A percentile compares a stretch with the other conserved stretches of the same genome.
Conservation (phyloP, 345 rosid species). For the Eucalyptus grandis region DNA sequence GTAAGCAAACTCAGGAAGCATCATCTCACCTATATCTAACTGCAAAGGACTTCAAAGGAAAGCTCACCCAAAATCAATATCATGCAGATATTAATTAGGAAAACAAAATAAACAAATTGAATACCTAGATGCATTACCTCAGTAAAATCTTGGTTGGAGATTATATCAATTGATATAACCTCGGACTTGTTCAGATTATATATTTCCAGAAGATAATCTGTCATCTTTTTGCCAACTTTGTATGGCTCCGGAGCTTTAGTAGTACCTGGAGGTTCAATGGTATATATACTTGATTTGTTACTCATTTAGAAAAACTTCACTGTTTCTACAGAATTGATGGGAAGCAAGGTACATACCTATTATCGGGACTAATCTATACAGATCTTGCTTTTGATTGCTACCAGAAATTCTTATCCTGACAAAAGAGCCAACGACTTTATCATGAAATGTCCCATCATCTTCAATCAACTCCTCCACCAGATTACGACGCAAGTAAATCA, state of each 20-base stretch:
- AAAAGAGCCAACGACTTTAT: slow-evolving; percentile 81
- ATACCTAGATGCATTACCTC: slow-evolving; percentile 39
- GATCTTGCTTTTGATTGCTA: slow-evolving; percentile 85
- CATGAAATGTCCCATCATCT: slow-evolving; percentile 64
- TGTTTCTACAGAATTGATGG: neutral
- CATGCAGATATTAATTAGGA: neutral
- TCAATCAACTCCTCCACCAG: slow-evolving; percentile 80
- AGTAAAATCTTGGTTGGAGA: slow-evolving; percentile 97
- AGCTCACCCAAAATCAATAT: neutral
- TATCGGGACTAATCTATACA: slow-evolving; percentile 95
- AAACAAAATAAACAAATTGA: neutral
- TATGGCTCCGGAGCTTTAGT: slow-evolving; percentile 74
- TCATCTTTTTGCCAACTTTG: slow-evolving; percentile 80
- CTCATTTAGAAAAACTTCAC: neutral
- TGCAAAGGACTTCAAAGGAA: neutral
- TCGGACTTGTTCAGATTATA: slow-evolving; percentile 91
- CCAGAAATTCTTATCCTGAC: slow-evolving; percentile 94
- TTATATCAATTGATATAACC: slow-evolving; percentile 71
- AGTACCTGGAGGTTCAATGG: slow-evolving; percentile 49
- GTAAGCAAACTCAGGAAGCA: neutral
- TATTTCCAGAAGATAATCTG: slow-evolving; percentile 68
- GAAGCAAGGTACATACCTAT: slow-evolving; percentile 40
- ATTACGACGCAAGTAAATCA: slow-evolving; percentile 82
- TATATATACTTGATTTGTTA: neutral
- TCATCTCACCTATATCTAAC: neutral